Percentiles rank a stretch among this genome's conserved stretches.
These are phyloP conservation scores for Salix koriyanagi DNA, from an alignment of 345 rosid genomes.

Conservation along the genomic window DNA sequence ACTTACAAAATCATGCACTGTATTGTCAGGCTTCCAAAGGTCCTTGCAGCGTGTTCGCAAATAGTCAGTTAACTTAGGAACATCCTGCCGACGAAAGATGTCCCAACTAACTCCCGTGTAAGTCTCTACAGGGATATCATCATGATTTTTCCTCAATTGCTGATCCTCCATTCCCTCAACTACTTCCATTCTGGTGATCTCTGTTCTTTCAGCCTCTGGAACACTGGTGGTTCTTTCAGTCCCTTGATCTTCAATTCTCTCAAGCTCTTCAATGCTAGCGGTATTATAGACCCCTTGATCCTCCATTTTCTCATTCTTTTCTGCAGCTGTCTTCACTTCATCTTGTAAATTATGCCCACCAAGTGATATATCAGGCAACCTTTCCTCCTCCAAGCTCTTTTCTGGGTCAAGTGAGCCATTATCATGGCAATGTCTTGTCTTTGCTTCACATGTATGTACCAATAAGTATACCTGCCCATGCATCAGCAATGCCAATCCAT, in stretches of 20 bases:
- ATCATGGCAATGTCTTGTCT: conserved; percentile 25
- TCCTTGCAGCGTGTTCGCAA: conserved; percentile 42
- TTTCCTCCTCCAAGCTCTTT: conserved; percentile 27
- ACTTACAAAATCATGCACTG: conserved; percentile 48
- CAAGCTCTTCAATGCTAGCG: conserved; percentile 1
- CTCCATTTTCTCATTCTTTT: conserved; percentile 33
- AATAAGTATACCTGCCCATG: conserved; percentile 52
- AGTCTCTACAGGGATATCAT: conserved; percentile 16
- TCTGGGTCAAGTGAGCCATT: conserved; percentile 24
- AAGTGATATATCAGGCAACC: conserved; percentile 27
- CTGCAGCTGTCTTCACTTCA: conserved; percentile 21
- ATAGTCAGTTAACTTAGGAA: conserved; percentile 59
- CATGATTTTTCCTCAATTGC: conserved; percentile 15
- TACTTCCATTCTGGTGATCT: neutral
- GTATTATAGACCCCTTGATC: conserved; percentile 28
- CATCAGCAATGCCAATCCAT: conserved; percentile 10
- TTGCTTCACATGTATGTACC: conserved; percentile 50
- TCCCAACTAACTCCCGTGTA: conserved; percentile 71
- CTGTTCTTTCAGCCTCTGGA: neutral
- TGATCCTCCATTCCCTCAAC: conserved; percentile 13
- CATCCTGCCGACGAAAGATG: conserved; percentile 76
- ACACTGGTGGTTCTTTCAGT: neutral
- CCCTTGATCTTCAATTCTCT: conserved; percentile 14
- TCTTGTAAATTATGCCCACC: conserved; percentile 26
- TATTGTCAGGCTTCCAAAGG: conserved; percentile 28